phyloP scores from a whole-genome alignment of 1,284 basidiomycete genomes.

The Ceratobasidium papillatum region DNA sequence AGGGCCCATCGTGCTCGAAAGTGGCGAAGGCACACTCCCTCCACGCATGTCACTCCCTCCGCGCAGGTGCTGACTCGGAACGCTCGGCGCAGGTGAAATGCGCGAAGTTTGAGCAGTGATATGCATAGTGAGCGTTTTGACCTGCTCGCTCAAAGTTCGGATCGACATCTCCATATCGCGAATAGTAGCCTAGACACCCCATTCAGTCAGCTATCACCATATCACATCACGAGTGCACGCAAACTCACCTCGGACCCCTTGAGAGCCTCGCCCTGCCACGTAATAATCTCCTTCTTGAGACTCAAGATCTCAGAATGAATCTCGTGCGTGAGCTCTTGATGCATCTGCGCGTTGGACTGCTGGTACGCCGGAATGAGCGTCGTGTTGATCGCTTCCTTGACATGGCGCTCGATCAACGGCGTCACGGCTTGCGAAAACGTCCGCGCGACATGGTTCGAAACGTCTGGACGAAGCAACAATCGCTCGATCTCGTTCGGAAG shows the following conservation, averaged over 20 bases:
- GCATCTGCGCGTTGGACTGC: constrained; percentile 72
- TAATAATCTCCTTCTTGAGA: constrained; percentile 76
- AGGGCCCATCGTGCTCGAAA: constrained; percentile 7
- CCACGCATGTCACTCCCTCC: constrained; percentile 36
- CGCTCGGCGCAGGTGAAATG: constrained; percentile 37
- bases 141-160: constrained; percentile 74
- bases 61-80: constrained; percentile 35
- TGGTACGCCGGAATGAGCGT: constrained; percentile 76
- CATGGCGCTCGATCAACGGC: constrained; percentile 76
- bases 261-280: constrained; percentile 79
- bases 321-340: constrained; percentile 78
- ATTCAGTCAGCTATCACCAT: constrained; percentile 5
- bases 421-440: constrained; percentile 69
- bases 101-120: constrained; percentile 44
- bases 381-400: constrained; percentile 79
- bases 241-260: constrained; percentile 75
- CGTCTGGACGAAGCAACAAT: constrained; percentile 74
- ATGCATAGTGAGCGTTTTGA: constrained; percentile 76
- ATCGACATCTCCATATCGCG: constrained; percentile 80
- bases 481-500: constrained; percentile 80
- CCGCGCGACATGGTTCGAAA: constrained; percentile 75
- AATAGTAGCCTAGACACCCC: constrained; percentile 65
- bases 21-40: constrained; percentile 39
- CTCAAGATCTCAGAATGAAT: constrained; percentile 74
- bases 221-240: not conserved